phyloP scores from a whole-genome alignment of 2,329 filamentous ascomycete species.

The Triangularia setosa region DNA sequence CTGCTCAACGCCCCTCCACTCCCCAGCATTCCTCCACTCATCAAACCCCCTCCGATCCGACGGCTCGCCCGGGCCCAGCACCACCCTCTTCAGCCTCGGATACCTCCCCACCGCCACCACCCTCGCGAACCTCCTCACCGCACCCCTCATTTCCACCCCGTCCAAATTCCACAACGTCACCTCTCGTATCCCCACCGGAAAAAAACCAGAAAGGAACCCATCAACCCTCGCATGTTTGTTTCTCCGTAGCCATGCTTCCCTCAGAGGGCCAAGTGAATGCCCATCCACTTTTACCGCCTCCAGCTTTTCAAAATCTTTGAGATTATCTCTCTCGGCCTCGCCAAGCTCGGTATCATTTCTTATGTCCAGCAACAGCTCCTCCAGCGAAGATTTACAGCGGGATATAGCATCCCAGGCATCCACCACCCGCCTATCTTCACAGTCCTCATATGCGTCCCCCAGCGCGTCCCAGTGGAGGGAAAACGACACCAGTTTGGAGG shows the following conservation, averaged over 20 bases:
- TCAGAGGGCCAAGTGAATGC: background rate
- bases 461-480: slow-evolving; percentile 6
- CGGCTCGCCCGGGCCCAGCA: background rate
- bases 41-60: background rate
- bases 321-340: background rate
- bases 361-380: background rate
- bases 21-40: background rate
- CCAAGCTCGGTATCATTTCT: background rate
- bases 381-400: background rate
- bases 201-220: background rate
- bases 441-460: background rate
- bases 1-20: background rate
- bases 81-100: slow-evolving; percentile 5
- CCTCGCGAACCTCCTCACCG: slow-evolving; percentile 9
- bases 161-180: slow-evolving; percentile 8
- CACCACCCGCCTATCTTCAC: background rate
- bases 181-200: slow-evolving; percentile 3
- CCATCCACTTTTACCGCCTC: slow-evolving; percentile 7
- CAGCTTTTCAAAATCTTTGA: slow-evolving; percentile 9
- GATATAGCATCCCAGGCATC: slow-evolving; percentile 4
- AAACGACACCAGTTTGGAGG: slow-evolving; percentile 1
- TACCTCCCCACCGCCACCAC: slow-evolving; percentile 8
- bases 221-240: slow-evolving; percentile 1
- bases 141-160: background rate
- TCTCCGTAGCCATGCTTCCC: background rate